These are phyloP conservation scores for Microthlaspi erraticum DNA, from an alignment of 345 rosid species.

Conservation along the genomic window DNA sequence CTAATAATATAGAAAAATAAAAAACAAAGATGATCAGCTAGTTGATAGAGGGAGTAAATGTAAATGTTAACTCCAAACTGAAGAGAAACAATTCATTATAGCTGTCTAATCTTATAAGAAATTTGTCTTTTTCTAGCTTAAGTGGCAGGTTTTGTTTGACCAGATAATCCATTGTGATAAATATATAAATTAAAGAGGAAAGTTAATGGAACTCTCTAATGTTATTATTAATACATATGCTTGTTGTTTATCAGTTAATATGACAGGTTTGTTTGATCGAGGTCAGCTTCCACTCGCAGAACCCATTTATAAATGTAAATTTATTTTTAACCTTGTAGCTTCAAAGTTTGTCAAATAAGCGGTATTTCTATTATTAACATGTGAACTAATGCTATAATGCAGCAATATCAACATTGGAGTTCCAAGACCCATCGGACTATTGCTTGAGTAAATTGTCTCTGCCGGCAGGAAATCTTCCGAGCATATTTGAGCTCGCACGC, in stretches of 20 bases:
- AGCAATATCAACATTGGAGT: slow-evolving; percentile 72
- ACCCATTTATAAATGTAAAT: slow-evolving; percentile 65
- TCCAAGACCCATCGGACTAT: slow-evolving; percentile 89
- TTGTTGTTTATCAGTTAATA: slow-evolving; percentile 47
- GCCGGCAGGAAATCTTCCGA: slow-evolving; percentile 67
- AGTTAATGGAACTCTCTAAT: background rate
- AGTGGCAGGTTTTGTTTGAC: background rate
- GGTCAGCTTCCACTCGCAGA: slow-evolving; percentile 63
- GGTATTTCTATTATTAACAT: slow-evolving; percentile 14
- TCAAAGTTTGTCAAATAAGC: background rate
- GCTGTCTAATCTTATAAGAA: background rate
- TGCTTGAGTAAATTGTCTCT: slow-evolving; percentile 67
- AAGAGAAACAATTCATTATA: background rate
- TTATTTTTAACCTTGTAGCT: background rate
- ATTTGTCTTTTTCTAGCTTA: too few species aligned
- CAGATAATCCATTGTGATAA: background rate
- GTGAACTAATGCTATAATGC: slow-evolving; percentile 21
- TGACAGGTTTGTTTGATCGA: slow-evolving; percentile 51
- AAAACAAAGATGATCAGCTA: background rate
- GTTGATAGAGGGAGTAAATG: background rate
- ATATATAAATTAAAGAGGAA: background rate
- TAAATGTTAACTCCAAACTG: background rate
- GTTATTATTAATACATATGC: background rate
- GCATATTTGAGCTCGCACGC: slow-evolving; percentile 78
- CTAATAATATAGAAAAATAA: background rate